Evolutionary conservation across 345 rosid genomes (phyloP).

Genomic region (Eucalyptus brandiana): DNA sequence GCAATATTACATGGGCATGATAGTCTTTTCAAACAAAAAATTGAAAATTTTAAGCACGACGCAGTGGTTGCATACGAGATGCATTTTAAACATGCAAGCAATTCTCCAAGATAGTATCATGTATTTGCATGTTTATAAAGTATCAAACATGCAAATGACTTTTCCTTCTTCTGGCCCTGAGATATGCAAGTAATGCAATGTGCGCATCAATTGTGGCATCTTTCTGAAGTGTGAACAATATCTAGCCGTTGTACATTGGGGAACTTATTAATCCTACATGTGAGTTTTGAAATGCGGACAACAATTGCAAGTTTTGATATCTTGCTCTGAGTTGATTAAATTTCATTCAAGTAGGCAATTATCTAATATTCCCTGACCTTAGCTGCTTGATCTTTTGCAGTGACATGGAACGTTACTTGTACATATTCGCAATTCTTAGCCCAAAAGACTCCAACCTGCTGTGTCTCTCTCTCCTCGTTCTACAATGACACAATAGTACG

Average conservation of each 20-base stretch:
- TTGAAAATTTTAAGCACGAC: neutral
- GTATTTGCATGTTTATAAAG: neutral
- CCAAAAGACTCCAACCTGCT: slow-evolving; percentile 29
- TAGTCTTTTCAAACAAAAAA: neutral
- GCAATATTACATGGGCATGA: neutral
- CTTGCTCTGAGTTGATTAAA: neutral
- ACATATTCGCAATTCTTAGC: slow-evolving; percentile 35
- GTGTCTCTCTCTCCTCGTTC: slow-evolving; percentile 47
- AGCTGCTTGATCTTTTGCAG: slow-evolving; percentile 5
- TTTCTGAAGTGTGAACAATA: neutral
- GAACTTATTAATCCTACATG: neutral
- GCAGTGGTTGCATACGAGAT: neutral
- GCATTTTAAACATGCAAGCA: neutral
- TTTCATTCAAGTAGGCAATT: neutral
- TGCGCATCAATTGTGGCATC: neutral
- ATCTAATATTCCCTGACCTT: neutral
- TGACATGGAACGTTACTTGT: slow-evolving; percentile 49
- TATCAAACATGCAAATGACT: neutral
- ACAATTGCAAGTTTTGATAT: neutral
- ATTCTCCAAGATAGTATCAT: neutral
- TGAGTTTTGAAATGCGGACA: neutral
- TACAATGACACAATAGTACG: slow-evolving; percentile 27
- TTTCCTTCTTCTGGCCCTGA: neutral
- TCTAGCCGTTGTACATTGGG: neutral
- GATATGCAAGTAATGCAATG: neutral